These are phyloP conservation scores for Vishniacozyma victoriae DNA, from an alignment of 768 basidiomycete genomes.

Conservation along the genomic window DNA sequence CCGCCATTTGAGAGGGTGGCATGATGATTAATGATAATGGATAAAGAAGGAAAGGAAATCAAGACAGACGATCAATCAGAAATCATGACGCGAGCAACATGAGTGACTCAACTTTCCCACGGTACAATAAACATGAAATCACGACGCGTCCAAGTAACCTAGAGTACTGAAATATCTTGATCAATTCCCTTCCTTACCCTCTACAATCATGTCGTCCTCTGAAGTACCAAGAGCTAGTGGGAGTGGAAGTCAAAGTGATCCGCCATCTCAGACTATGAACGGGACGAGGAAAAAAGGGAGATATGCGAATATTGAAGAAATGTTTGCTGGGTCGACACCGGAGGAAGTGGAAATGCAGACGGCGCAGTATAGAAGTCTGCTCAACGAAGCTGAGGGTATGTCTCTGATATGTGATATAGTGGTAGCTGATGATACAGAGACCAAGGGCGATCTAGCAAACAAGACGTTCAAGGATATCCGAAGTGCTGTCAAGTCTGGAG, in stretches of 20 bases:
- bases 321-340: constrained; percentile 17
- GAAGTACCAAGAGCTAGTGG: too few species aligned
- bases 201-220: too few species aligned
- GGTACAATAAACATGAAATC: too few species aligned
- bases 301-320: constrained; percentile 14
- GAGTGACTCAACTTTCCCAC: too few species aligned
- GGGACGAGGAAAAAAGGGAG: constrained; percentile 11
- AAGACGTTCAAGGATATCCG: constrained; percentile 12
- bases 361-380: constrained; percentile 19
- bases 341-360: constrained; percentile 20
- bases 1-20: constrained; percentile 8
- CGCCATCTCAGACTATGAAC: too few species aligned
- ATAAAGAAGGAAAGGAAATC: not conserved
- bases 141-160: too few species aligned
- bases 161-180: too few species aligned
- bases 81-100: too few species aligned
- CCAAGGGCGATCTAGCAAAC: constrained; percentile 23
- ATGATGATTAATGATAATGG: not conserved
- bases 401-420: not conserved
- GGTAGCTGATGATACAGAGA: too few species aligned
- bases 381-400: constrained; percentile 30
- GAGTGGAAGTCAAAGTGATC: too few species aligned
- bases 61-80: too few species aligned
- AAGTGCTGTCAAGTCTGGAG: constrained; percentile 5
- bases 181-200: too few species aligned